Evolutionary conservation across 202 grass and related monocot genomes (phyloP), one percentile per base, ranked within the genome.

Genomic region (Panicum hallii): DNA sequence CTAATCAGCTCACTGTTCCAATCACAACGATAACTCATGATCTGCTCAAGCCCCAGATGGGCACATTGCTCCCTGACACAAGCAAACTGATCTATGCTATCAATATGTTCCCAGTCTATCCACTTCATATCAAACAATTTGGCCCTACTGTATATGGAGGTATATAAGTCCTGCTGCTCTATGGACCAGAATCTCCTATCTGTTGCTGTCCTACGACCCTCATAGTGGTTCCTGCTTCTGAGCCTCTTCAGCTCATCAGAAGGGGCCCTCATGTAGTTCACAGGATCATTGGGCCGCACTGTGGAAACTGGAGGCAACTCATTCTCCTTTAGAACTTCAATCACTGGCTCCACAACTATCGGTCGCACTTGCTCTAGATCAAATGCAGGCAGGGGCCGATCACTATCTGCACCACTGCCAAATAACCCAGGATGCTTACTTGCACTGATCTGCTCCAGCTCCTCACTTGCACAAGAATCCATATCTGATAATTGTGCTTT

Each of bases 181-280:
- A 78, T 85, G 42, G 83, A 85, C 83, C 83, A 85, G 42, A 85
- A 85, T 30, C 83, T 85, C 83, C 30, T 78, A 11, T 78, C 83
- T 60, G 83, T 78, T 7, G 83, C 83, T 85, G 83, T 85, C 28
- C 83, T 85, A 28, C 48, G 19, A 0, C 74, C 74, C 41, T 85
- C 53, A 12, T 85, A 85, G 74, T 84, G 83, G 9, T 85, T 85
- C 28, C 52, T 78, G 38, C 10, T 78, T 85, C 82, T 85, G 3
- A 78, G 73, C 52, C 7, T 77, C 82, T 85, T 85, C 64, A 85
- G 23, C 73, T 70, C 41, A 60, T 57, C 72, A 36, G 26, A 85
- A 69, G 63, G 26, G 41, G 73, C 73, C 42, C 1, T 6, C 41
- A 4, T 58, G 53, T 85, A 85, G 1, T 61, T 3, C 12, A 78